These are phyloP conservation scores for Neurospora sp. DNA, from an alignment of 495 filamentous ascomycete genomes.

Conservation along the genomic window DNA sequence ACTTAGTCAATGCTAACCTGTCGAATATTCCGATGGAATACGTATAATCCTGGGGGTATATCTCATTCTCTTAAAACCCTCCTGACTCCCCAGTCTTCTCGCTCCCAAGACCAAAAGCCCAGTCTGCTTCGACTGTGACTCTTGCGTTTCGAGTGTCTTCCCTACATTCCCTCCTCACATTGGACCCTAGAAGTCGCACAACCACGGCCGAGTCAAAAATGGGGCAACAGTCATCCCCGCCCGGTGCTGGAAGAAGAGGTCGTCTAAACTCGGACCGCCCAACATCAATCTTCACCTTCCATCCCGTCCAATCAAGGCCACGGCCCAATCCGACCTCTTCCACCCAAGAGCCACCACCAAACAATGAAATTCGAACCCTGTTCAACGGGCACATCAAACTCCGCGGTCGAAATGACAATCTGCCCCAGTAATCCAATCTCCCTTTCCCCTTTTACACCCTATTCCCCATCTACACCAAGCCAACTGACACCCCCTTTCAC, in stretches of 20 bases:
- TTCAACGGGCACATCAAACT: conserved; percentile 17
- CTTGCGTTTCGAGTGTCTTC: neutral
- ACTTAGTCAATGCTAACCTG: neutral
- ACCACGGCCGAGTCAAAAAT: neutral
- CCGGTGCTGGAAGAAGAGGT: neutral
- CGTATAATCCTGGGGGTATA: neutral
- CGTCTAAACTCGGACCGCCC: neutral
- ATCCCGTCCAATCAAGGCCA: neutral
- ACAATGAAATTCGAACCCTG: conserved; percentile 3
- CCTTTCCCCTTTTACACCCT: neutral
- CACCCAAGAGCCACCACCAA: neutral
- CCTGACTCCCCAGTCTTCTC: neutral
- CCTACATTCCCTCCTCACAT: neutral
- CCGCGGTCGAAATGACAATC: conserved; percentile 25
- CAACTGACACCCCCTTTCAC: neutral
- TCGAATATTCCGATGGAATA: neutral
- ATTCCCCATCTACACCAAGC: neutral
- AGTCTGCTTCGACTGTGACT: neutral
- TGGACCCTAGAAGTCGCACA: neutral
- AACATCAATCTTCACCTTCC: neutral
- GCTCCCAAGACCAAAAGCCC: neutral
- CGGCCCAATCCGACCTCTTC: neutral
- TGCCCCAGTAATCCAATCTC: conserved; percentile 18
- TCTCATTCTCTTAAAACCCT: neutral
- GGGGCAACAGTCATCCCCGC: neutral